Conservation (phyloP, 345 rosid genomes). For the Lenwebbia sp. region DNA sequence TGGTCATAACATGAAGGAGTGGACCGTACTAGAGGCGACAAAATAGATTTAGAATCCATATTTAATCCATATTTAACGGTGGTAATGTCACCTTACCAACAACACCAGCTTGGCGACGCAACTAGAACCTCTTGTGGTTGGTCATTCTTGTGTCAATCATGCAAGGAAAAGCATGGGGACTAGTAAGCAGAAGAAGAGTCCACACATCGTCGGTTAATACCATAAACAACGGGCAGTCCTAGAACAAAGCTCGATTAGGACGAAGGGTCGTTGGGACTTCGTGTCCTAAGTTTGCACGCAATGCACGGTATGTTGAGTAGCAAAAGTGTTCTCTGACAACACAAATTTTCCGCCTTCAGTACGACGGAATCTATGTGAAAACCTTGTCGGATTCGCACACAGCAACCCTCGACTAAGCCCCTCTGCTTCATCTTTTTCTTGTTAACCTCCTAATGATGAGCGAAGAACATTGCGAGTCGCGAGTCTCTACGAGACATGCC, state of each 20-base stretch:
- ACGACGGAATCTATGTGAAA: background rate
- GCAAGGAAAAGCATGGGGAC: background rate
- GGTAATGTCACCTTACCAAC: background rate
- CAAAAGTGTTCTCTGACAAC: background rate
- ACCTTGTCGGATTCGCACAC: background rate
- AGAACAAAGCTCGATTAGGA: background rate
- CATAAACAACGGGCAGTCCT: background rate
- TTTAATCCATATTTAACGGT: no score
- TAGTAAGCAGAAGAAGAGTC: background rate
- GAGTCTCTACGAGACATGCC: background rate
- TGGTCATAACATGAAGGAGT: background rate
- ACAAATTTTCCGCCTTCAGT: background rate
- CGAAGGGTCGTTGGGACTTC: background rate
- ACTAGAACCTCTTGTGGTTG: background rate
- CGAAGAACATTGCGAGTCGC: background rate
- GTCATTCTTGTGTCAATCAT: background rate
- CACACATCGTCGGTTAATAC: background rate
- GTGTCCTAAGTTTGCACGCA: background rate
- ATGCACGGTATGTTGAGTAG: background rate
- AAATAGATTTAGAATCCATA: no score
- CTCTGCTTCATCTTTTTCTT: background rate
- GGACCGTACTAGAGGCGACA: background rate
- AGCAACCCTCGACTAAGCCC: background rate
- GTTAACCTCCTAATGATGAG: background rate
- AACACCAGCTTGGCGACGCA: background rate